Percentiles rank a stretch among this genome's conserved stretches.
phyloP scores from a whole-genome alignment of 495 filamentous ascomycete species.

The Penicillium samsonianum region DNA sequence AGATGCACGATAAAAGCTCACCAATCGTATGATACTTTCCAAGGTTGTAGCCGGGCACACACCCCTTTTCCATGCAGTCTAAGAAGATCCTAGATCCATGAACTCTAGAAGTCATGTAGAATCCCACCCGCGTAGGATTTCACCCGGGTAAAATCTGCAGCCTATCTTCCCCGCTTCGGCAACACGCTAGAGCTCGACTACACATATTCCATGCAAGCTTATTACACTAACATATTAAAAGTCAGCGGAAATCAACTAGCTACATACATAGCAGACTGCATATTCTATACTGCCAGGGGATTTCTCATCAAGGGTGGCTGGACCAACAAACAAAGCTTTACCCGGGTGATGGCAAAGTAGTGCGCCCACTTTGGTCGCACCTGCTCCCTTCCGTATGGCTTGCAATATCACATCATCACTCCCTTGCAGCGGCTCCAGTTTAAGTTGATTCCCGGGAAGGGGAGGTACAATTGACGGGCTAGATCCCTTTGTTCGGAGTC shows the following conservation, averaged over 20 bases:
- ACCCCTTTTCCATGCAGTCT: neutral
- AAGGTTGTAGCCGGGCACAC: neutral
- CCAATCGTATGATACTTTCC: neutral
- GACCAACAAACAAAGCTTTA: too few species aligned
- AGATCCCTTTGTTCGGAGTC: neutral
- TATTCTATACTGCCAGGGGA: too few species aligned
- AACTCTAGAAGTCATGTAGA: constrained; percentile 12
- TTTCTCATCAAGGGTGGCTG: too few species aligned
- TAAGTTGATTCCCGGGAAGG: neutral
- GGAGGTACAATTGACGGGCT: neutral
- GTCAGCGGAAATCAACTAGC: too few species aligned
- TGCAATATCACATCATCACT: constrained; percentile 8
- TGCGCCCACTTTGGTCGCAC: too few species aligned
- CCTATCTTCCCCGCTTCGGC: neutral
- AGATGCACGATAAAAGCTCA: neutral
- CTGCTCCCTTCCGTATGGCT: neutral
- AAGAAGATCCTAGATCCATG: neutral
- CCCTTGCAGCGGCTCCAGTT: neutral
- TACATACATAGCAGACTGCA: too few species aligned
- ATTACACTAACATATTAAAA: neutral
- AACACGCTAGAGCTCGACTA: neutral
- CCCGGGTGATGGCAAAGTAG: neutral
- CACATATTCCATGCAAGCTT: constrained; percentile 1
- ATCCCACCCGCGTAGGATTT: neutral
- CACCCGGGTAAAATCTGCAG: constrained; percentile 17